Evolutionary conservation across 805 yeast genomes (phyloP), one percentile per base, ranked within the genome.

Genomic region (Pichia kluyveri): DNA sequence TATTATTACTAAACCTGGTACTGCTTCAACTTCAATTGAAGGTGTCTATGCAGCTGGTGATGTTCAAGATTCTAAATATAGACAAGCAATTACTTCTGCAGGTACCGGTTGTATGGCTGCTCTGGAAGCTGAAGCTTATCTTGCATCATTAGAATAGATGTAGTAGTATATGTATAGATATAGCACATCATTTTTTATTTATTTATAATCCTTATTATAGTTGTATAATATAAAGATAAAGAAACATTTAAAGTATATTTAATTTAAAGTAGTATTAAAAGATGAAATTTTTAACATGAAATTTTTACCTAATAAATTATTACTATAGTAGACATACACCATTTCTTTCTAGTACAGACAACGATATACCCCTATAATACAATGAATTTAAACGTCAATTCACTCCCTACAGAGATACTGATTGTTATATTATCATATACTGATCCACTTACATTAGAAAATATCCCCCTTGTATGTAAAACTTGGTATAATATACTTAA

Each of bases 31-130:
- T 43, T 81, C 95, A 14, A 78, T 91, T 51, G 79, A 77, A 61
- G 98, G 97, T 66, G 86, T 93, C 53, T 93, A 85, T 59, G 99
- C 99, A 51, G 99, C 99, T 51, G 99, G 99, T 71, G 99, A 93
- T 65, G 99, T 93, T 49, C 99, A 93, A 71, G 99, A 93, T 71
- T 83, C 87, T 69, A 80, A 79, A 66, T 93, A 91, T 71, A 87
- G 99, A 81, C 99, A 93, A 75, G 99, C 99, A 50, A 88, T 93
- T 64, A 93, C 99, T 40, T 89, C 97, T 67, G 99, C 99, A n/a
- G 99, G 99, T 63, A 78, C 96, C 54, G 99, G 99, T 54, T 93
- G 99, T 77, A 91, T 90, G 97, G 99, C 99, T 60, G 99, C 96
- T 51, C 77, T 93, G 53, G 98, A 93, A 61, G 87, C 91, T 62